Conservation (phyloP, 371 early-diverging fungal species). For the Actinomucor elegans region DNA sequence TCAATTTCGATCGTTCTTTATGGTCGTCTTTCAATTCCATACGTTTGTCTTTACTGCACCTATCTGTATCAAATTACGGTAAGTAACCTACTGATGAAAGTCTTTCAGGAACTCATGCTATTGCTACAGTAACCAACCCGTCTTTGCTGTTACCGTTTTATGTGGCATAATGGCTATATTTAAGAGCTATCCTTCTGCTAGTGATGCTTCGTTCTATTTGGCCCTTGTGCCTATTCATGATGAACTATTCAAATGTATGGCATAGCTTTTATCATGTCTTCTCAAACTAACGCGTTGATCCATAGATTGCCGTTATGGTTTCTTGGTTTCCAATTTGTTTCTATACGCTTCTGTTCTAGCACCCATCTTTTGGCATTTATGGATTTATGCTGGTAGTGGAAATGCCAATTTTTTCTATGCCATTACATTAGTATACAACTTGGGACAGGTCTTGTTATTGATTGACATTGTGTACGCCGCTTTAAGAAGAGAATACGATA, state of each 20-base stretch:
- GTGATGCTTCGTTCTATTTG: slow-evolving; percentile 82
- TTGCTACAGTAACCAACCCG: slow-evolving; percentile 63
- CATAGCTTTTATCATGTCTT: slow-evolving; percentile 14
- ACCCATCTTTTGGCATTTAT: slow-evolving; percentile 91
- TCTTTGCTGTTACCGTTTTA: slow-evolving; percentile 72
- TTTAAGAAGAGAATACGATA: slow-evolving; percentile 78
- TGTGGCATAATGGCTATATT: slow-evolving; percentile 79
- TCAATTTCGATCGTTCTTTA: slow-evolving; percentile 91
- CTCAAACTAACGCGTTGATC: no score
- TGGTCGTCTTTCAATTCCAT: slow-evolving; percentile 89
- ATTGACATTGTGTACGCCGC: slow-evolving; percentile 78
- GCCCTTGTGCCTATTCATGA: slow-evolving; percentile 76
- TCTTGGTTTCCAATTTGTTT: slow-evolving; percentile 64
- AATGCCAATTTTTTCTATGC: slow-evolving; percentile 98
- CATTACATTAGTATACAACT: slow-evolving; percentile 86
- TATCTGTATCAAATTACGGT: slow-evolving; percentile 72
- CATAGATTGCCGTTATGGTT: slow-evolving; percentile 72
- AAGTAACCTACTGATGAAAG: slow-evolving; percentile 2
- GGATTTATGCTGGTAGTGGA: slow-evolving; percentile 93
- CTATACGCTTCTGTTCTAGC: slow-evolving; percentile 75
- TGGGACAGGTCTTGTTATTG: slow-evolving; percentile 80
- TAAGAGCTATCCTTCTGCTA: slow-evolving; percentile 90
- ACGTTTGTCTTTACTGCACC: slow-evolving; percentile 84
- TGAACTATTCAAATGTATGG: slow-evolving; percentile 89
- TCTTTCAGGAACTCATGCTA: neutral